phyloP scores from a whole-genome alignment of 83 land plant species.

The Thuja plicata region DNA sequence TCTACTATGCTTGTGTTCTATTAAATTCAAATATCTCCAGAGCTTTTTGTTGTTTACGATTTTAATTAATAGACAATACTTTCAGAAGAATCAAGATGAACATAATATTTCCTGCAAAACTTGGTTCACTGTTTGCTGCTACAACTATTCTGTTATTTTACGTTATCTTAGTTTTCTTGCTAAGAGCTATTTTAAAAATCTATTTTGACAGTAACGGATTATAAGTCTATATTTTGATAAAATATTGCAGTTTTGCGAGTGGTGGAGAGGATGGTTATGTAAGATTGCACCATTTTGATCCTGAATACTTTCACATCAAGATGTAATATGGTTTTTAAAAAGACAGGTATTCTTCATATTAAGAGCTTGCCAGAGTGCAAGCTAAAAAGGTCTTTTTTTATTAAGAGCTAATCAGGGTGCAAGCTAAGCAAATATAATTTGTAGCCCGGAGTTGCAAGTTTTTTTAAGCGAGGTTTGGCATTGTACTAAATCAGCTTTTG shows the following conservation, averaged over 20 bases:
- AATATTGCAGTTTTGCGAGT: slow-evolving; percentile 70
- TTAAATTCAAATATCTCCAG: neutral
- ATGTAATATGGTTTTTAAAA: slow-evolving; percentile 29
- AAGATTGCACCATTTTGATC: slow-evolving; percentile 86
- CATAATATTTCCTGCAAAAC: neutral
- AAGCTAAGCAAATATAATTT: neutral
- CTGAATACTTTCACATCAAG: slow-evolving; percentile 85
- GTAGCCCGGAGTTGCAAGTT: neutral
- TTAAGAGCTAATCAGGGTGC: neutral
- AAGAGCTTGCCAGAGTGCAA: too few species aligned
- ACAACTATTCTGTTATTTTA: neutral
- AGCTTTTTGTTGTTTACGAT: neutral
- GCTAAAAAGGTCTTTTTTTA: neutral
- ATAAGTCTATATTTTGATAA: neutral
- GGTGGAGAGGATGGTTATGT: slow-evolving; percentile 99
- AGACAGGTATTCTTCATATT: neutral
- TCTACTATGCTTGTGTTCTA: neutral
- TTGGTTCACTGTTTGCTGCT: neutral
- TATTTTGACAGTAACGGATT: neutral
- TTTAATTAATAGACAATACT: neutral
- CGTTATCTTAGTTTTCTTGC: neutral
- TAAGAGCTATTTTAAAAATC: neutral
- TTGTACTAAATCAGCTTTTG: neutral
- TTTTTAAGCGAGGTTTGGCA: neutral
- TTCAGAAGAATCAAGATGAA: neutral